Evolutionary conservation across 208 protist genomes (phyloP).

Genomic region (Entamoeba invadens): DNA sequence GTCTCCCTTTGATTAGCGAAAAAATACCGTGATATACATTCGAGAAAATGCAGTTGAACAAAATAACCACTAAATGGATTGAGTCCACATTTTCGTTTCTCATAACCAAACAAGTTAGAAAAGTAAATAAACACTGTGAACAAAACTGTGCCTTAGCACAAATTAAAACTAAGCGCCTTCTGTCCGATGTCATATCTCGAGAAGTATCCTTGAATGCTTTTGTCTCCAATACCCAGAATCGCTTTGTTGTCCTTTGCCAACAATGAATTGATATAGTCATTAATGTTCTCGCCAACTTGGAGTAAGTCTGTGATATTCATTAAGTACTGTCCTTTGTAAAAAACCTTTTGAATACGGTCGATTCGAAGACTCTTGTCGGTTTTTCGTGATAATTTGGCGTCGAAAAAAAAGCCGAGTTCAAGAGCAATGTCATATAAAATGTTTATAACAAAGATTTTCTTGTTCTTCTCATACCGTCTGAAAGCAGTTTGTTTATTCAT

Average conservation of each 20-base stretch:
- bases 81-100: too few species aligned
- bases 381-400: not conserved
- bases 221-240: too few species aligned
- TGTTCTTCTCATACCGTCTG: not conserved
- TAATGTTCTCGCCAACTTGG: not conserved
- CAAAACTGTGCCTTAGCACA: too few species aligned
- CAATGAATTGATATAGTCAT: not conserved
- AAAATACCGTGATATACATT: too few species aligned
- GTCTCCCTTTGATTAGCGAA: too few species aligned
- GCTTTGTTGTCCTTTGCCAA: not conserved
- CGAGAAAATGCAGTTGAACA: too few species aligned
- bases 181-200: too few species aligned
- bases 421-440: not conserved
- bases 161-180: too few species aligned
- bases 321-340: not conserved
- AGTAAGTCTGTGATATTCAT: not conserved
- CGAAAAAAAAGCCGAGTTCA: not conserved
- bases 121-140: too few species aligned
- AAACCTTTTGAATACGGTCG: not conserved
- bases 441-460: not conserved
- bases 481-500: not conserved
- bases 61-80: too few species aligned
- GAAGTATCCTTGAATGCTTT: too few species aligned
- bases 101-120: too few species aligned
- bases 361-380: not conserved